Conservation (phyloP, 495 filamentous ascomycete genomes). For the Massariosphaeria phaeospora region DNA sequence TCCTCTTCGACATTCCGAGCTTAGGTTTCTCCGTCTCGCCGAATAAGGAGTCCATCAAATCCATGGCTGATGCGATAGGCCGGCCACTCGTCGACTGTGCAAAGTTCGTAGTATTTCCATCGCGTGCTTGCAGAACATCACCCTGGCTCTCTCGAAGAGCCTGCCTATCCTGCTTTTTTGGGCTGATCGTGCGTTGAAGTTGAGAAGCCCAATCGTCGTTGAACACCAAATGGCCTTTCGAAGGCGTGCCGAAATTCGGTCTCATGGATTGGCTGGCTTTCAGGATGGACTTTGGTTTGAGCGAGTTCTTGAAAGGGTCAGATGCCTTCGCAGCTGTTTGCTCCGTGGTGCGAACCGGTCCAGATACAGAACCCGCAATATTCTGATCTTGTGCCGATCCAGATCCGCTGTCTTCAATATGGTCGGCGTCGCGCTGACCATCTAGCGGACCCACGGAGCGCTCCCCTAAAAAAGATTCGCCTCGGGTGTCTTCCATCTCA, state of each 20-base stretch:
- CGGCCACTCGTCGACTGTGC: slow-evolving; percentile 34
- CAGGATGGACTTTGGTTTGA: slow-evolving; percentile 47
- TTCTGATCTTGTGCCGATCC: slow-evolving; percentile 61
- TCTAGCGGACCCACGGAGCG: slow-evolving; percentile 76
- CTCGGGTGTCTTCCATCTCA: slow-evolving; percentile 37
- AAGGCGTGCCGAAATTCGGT: slow-evolving; percentile 32
- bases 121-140: slow-evolving; percentile 47
- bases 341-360: slow-evolving; percentile 62
- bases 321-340: slow-evolving; percentile 36
- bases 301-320: slow-evolving; percentile 39
- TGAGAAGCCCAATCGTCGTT: slow-evolving; percentile 83
- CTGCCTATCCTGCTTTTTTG: slow-evolving; percentile 76
- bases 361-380: slow-evolving; percentile 70
- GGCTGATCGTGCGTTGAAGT: slow-evolving; percentile 85
- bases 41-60: slow-evolving; percentile 88
- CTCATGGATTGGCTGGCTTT: slow-evolving; percentile 37
- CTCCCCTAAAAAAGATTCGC: slow-evolving; percentile 84
- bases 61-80: slow-evolving; percentile 72
- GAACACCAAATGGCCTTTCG: slow-evolving; percentile 44
- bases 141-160: slow-evolving; percentile 57
- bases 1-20: slow-evolving; percentile 45
- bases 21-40: slow-evolving; percentile 47
- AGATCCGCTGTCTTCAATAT: slow-evolving; percentile 66
- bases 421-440: slow-evolving; percentile 60
- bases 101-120: slow-evolving; percentile 31